A percentile compares a stretch with the other conserved stretches of the same genome.
phyloP scores from a whole-genome alignment of 2,329 filamentous ascomycete genomes.

The Clarireedia monteithiana region DNA sequence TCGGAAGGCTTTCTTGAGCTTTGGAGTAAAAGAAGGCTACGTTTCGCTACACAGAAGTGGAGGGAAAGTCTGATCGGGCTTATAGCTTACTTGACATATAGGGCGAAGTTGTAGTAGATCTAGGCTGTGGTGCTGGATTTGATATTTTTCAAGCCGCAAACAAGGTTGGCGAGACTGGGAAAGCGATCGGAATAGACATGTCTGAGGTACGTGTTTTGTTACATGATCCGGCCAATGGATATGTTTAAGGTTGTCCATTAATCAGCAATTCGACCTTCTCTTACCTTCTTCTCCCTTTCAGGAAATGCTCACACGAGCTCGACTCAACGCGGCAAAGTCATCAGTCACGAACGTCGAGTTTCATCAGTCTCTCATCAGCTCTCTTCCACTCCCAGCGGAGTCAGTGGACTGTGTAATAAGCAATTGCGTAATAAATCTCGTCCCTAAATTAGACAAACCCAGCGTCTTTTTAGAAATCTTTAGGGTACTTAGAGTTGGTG shows the following conservation, averaged over 20 bases:
- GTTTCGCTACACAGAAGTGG: too few species aligned
- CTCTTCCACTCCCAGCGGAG: conserved; percentile 35
- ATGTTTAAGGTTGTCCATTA: conserved; percentile 44
- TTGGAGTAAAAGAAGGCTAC: too few species aligned
- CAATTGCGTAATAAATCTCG: conserved; percentile 57
- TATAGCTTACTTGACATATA: conserved; percentile 20
- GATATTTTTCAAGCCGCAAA: conserved; percentile 46
- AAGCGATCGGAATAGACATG: conserved; percentile 52
- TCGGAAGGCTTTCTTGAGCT: background rate
- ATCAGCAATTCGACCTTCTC: conserved; percentile 26
- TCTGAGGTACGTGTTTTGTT: conserved; percentile 37
- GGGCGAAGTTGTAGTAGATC: conserved; percentile 49
- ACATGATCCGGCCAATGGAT: conserved; percentile 38
- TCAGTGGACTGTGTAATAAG: conserved; percentile 50
- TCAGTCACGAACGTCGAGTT: conserved; percentile 41
- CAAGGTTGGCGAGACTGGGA: conserved; percentile 41
- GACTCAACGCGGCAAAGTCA: background rate
- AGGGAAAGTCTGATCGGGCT: background rate
- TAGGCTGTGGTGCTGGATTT: conserved; percentile 49
- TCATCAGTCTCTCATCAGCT: conserved; percentile 43
- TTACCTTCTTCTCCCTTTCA: background rate
- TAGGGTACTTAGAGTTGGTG: conserved; percentile 48
- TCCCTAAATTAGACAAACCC: conserved; percentile 44
- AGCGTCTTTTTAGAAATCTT: conserved; percentile 49
- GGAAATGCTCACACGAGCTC: background rate